Evolutionary conservation across 2,329 filamentous ascomycete species (phyloP).

Genomic region (Chrysoporthe austroafricana): DNA sequence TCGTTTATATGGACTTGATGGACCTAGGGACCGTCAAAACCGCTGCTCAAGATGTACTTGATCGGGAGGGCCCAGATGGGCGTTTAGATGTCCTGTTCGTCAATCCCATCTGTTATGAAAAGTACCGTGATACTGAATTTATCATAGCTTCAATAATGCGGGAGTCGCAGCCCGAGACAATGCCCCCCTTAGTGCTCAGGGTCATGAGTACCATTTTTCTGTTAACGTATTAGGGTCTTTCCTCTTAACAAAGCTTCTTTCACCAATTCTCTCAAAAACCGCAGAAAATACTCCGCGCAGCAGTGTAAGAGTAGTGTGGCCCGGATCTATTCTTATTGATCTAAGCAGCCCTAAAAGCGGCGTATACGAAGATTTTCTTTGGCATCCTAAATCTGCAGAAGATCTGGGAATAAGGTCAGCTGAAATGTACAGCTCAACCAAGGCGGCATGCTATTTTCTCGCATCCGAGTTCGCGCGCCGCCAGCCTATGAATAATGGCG

Average conservation of each 20-base stretch:
- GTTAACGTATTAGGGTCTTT: constrained; percentile 31
- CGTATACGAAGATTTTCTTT: constrained; percentile 28
- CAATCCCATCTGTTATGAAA: too few species aligned
- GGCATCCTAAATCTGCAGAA: constrained; percentile 14
- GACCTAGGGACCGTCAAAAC: constrained; percentile 30
- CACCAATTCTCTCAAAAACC: constrained; percentile 30
- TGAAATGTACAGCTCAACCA: constrained; percentile 32
- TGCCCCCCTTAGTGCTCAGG: constrained; percentile 29
- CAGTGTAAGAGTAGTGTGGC: constrained; percentile 32
- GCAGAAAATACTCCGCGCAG: constrained; percentile 26
- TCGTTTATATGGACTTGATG: constrained; percentile 31
- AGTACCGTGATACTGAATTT: neutral
- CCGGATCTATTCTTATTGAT: constrained; percentile 32
- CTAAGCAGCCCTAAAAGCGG: constrained; percentile 30
- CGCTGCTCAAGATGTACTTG: constrained; percentile 29
- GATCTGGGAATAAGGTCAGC: constrained; percentile 17
- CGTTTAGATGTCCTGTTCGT: constrained; percentile 31
- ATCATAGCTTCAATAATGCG: constrained; percentile 31
- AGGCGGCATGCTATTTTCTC: constrained; percentile 33
- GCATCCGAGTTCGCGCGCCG: constrained; percentile 31
- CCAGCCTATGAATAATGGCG: constrained; percentile 17
- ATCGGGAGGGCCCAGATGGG: constrained; percentile 23
- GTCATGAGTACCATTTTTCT: constrained; percentile 33
- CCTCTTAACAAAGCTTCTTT: constrained; percentile 30
- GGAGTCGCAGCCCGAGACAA: constrained; percentile 31